Evolutionary conservation across 2,329 filamentous ascomycete genomes (phyloP).

Genomic region (Ceratocystis alfenasii): DNA sequence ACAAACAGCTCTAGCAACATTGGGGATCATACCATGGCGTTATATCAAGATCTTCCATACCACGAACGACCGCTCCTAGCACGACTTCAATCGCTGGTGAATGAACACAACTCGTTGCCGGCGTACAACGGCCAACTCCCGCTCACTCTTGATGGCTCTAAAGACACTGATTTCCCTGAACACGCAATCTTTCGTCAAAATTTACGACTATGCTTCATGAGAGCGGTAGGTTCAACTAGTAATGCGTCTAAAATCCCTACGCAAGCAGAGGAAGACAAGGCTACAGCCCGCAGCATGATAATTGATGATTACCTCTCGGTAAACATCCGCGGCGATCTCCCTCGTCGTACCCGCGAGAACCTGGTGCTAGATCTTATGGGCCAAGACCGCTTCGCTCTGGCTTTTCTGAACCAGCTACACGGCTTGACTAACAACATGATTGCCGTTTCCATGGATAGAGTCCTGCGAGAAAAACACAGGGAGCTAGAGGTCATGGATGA

Average conservation of each 20-base stretch:
- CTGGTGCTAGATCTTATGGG: slow-evolving; percentile 12
- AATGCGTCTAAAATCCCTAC: neutral
- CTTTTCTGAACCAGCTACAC: slow-evolving; percentile 4
- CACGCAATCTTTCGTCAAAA: slow-evolving; percentile 4
- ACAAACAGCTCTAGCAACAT: neutral
- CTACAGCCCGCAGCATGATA: neutral
- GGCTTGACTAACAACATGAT: slow-evolving; percentile 13
- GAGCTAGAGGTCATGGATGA: neutral
- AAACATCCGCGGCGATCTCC: slow-evolving; percentile 16
- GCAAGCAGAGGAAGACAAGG: neutral
- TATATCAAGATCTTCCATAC: neutral
- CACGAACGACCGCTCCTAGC: slow-evolving; percentile 7
- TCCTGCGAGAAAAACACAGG: neutral
- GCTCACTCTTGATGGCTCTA: neutral
- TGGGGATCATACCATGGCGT: neutral
- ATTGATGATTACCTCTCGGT: slow-evolving; percentile 16
- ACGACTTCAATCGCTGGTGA: slow-evolving; percentile 3
- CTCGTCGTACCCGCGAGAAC: slow-evolving; percentile 17
- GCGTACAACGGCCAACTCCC: slow-evolving; percentile 9
- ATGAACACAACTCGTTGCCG: slow-evolving; percentile 14
- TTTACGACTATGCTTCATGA: neutral
- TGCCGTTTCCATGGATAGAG: slow-evolving; percentile 5
- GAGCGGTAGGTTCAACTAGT: neutral
- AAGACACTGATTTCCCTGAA: slow-evolving; percentile 3
- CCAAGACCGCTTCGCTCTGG: slow-evolving; percentile 8